A percentile compares a stretch with the other conserved stretches of the same genome.
phyloP scores from a whole-genome alignment of 768 basidiomycete genomes.

The button mushroom (Agaricus bisporus) region DNA sequence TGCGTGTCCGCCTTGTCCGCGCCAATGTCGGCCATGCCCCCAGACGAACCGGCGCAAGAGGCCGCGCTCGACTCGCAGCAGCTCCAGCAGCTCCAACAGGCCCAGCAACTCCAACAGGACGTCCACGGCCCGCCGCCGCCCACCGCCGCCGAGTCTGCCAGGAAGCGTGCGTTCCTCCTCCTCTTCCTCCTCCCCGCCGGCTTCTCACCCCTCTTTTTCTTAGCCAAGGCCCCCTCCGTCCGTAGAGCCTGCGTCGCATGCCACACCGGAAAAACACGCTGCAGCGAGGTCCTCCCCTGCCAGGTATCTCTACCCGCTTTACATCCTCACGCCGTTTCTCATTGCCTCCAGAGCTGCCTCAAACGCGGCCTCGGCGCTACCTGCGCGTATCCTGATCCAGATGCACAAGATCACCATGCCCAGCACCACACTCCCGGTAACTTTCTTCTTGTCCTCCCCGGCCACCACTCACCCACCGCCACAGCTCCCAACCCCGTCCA shows the following conservation, averaged over 20 bases:
- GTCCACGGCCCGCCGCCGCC: constrained; percentile 21
- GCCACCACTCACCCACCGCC: constrained; percentile 10
- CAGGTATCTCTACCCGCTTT: constrained; percentile 39
- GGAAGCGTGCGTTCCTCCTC: constrained; percentile 54
- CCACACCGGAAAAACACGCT: constrained; percentile 79
- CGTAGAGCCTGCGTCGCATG: constrained; percentile 77
- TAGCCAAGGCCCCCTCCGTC: constrained; percentile 78
- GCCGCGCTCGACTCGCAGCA: constrained; percentile 57
- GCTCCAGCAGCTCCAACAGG: constrained; percentile 43
- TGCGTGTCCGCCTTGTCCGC: constrained; percentile 25
- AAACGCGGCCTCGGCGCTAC: constrained; percentile 68
- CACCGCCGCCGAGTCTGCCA: constrained; percentile 28
- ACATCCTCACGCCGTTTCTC: neutral
- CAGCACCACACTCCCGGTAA: constrained; percentile 34
- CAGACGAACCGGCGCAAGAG: constrained; percentile 59
- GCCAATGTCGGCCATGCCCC: constrained; percentile 68
- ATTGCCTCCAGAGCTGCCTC: constrained; percentile 57
- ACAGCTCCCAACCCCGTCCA: constrained; percentile 27
- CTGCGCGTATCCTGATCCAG: constrained; percentile 78
- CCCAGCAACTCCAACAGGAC: constrained; percentile 23
- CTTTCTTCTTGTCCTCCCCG: constrained; percentile 8
- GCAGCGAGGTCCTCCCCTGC: constrained; percentile 77
- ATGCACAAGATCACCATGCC: constrained; percentile 28
- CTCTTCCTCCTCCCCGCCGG: constrained; percentile 13
- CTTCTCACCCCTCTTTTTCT: constrained; percentile 10